Evolutionary conservation across 176 grass and related monocot genomes (phyloP).

Genomic region (Rhynchospora breviuscula): DNA sequence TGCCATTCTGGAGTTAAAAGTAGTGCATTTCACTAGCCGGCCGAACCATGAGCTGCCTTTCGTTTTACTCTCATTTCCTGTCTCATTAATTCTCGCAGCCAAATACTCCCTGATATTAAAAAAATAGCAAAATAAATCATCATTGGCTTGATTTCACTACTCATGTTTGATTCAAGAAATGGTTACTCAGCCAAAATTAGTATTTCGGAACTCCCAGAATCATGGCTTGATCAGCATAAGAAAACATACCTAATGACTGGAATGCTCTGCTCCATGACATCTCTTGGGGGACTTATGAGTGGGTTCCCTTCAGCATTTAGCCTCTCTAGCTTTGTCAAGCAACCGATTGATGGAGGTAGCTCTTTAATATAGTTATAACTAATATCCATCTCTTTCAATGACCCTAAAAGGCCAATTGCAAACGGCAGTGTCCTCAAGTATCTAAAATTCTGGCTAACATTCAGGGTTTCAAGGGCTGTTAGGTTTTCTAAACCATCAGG

Average conservation of each 20-base stretch:
- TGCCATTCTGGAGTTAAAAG: constrained; percentile 43
- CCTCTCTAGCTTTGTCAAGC: constrained; percentile 62
- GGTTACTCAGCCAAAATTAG: not conserved
- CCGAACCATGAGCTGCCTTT: constrained; percentile 53
- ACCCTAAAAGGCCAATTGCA: constrained; percentile 60
- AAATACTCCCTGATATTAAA: constrained; percentile 36
- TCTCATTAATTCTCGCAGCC: constrained; percentile 54
- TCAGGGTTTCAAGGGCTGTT: constrained; percentile 55
- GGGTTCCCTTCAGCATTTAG: constrained; percentile 76
- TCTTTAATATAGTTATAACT: constrained; percentile 81
- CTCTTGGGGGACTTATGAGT: constrained; percentile 59
- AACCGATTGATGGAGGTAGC: constrained; percentile 78
- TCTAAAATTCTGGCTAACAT: constrained; percentile 92
- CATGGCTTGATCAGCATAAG: not conserved
- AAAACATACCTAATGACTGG: constrained; percentile 54
- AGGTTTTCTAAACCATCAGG: constrained; percentile 75
- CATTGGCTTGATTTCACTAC: not conserved
- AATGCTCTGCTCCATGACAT: constrained; percentile 69
- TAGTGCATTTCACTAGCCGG: constrained; percentile 54
- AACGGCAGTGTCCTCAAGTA: constrained; percentile 66
- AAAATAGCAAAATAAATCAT: not conserved
- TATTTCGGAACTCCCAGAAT: not conserved
- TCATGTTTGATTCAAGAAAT: not conserved
- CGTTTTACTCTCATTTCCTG: constrained; percentile 8
- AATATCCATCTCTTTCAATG: constrained; percentile 80